Base-by-base conservation (phyloP, 2,329 filamentous ascomycete genomes). In the Penicillium sp. region DNA sequence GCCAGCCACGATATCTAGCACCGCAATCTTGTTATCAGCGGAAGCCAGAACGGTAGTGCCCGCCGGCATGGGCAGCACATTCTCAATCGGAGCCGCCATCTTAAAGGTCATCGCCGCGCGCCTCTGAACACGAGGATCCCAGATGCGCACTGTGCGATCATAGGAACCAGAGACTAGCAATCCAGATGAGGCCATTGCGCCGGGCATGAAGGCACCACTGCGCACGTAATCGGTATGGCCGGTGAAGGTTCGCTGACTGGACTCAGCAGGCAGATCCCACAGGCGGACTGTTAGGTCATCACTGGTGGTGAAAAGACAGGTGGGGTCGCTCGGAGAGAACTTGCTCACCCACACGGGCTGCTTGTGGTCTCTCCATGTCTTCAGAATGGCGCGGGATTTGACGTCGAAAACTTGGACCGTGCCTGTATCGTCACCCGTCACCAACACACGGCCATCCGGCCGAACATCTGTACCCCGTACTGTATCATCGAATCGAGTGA, bases 371-470 rank as follows among this genome's bases (percentile, higher is more conserved):
- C 88, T 86, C 93, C 94, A 99, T 49, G 93, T 97, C 79, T 94
- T 93, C 66, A 99, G 78, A 63, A 99, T 96, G 3, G 92, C 92
- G 60, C 94, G 84, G 54, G 92, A 93, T 70, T 83, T 87, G 49
- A 96, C 86, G 69, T 99, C 94, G 70, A 97, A 99, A 12, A 97
- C 92, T 75, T 99, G 95, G 63, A 99, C 90, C 59, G 88, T 87
- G 54, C 95, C 95, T 40, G 86, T 89, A 71, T 97, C 93, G 65
- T 97, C 93, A 67, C 93, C 93, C 29, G 93, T 92, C 33, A 95
- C 88, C 65, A 99, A 77, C 54, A 99, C 89, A 58, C 91, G 85
- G 40, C 92, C 93, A 77, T 99, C 94, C 53, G 87, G 83, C 56
- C 94, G 85, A 60, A 97, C 88, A 70, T 96, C 91, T 58, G 90